phyloP scores from a whole-genome alignment of 192 early-diverging fungal species.

The Phycomyces blakesleeanus region DNA sequence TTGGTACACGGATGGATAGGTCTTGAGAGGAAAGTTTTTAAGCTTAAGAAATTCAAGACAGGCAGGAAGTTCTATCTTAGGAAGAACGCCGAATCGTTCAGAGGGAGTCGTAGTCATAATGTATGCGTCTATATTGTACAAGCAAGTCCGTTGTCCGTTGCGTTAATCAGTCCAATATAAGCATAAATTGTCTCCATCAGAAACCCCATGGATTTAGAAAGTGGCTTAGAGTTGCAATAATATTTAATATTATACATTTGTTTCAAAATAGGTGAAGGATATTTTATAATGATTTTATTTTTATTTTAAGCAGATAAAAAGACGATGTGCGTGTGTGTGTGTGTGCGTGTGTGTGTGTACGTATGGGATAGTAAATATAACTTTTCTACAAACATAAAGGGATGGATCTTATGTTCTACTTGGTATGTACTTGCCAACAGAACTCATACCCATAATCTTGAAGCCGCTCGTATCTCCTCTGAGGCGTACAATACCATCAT shows the following conservation, averaged over 20 bases:
- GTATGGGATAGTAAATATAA: not conserved
- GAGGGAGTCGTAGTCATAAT: conserved; percentile 12
- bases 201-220: no score
- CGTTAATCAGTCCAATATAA: no score
- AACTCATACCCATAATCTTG: conserved; percentile 52
- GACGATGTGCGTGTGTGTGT: no score
- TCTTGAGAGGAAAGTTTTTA: conserved; percentile 42
- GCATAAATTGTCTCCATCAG: no score
- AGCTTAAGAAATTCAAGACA: conserved; percentile 31
- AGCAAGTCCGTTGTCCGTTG: not conserved
- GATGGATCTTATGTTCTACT: not conserved
- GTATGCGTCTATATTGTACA: not conserved
- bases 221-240: no score
- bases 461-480: conserved; percentile 50
- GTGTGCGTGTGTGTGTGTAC: not conserved
- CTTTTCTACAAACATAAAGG: not conserved
- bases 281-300: no score
- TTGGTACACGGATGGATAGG: conserved; percentile 30
- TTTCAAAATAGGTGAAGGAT: no score
- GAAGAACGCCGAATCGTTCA: conserved; percentile 17
- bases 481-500: conserved; percentile 71
- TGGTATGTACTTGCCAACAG: conserved; percentile 46
- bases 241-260: no score
- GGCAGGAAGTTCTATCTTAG: conserved; percentile 24
- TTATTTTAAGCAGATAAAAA: no score